phyloP scores from a whole-genome alignment of 441 rosid genomes.

The Gossypium lobatum region DNA sequence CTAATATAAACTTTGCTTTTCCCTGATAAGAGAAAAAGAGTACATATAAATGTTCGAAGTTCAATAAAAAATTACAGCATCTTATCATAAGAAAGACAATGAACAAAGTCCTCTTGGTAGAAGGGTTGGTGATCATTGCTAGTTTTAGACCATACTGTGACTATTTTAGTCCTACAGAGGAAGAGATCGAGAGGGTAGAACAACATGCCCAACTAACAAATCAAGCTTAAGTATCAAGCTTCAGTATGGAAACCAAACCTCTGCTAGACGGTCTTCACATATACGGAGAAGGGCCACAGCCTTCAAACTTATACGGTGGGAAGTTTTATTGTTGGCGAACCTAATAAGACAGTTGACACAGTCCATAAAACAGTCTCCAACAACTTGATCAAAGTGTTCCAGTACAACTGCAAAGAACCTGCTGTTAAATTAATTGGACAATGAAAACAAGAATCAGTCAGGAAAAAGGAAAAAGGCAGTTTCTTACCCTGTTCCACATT shows the following conservation, averaged over 20 bases:
- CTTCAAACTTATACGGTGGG: slow-evolving; percentile 96
- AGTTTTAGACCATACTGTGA: neutral
- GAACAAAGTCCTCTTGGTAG: slow-evolving; percentile 4
- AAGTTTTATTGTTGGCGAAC: slow-evolving; percentile 91
- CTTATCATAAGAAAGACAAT: slow-evolving; percentile 2
- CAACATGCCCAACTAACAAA: slow-evolving; percentile 11
- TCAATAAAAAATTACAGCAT: neutral
- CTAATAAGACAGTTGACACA: slow-evolving; percentile 98
- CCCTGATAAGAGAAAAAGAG: neutral
- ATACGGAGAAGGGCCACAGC: slow-evolving; percentile 99
- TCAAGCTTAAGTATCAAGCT: neutral
- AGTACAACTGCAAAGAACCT: slow-evolving; percentile 72
- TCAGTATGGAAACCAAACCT: slow-evolving; percentile 43
- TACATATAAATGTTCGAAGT: neutral
- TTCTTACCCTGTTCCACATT: slow-evolving; percentile 95
- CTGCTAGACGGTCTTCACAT: slow-evolving; percentile 99
- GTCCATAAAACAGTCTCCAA: slow-evolving; percentile 99
- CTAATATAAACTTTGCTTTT: neutral
- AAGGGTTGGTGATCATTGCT: neutral
- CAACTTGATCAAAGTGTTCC: slow-evolving; percentile 99
- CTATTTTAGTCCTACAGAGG: neutral
- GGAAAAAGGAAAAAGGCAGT: slow-evolving; percentile 16
- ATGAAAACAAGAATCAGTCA: slow-evolving; percentile 12
- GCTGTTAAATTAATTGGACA: slow-evolving; percentile 24
- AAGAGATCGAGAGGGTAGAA: neutral